Evolutionary conservation across 352 stramenopile species (phyloP), one percentile per base, ranked within the genome.

Genomic region (Sclerospora graminicola): DNA sequence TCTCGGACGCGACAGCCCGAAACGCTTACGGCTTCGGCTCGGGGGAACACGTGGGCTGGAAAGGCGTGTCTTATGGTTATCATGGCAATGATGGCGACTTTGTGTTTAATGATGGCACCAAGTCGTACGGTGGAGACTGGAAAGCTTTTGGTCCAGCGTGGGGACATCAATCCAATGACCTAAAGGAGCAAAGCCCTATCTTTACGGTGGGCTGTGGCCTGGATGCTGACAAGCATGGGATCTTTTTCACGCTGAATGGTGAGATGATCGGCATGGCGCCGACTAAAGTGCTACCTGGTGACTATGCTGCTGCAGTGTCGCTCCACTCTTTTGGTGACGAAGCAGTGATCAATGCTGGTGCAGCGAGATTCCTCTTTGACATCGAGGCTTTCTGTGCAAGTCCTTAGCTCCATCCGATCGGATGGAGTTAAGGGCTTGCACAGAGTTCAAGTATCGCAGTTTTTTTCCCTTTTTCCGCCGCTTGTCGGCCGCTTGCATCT

Each of bases 331-430:
- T 83, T 56, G 65, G 66, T 11, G 81, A 93, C 48, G 33, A 60
- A 58, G 78, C 70, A 14, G 53, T 78, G 35, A 49, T 93, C 35
- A 90, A 93, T 49, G 58, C 65, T n/a, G 81, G 81, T 27, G 56
- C 63, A 33, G 74, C 66, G 16, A 71, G 74, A 21, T 93, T 89
- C 54, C 44, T 58, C 44, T 90, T 87, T 64, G 74, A 88, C 54
- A 75, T 93, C 55, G 78, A 93, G 53, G 69, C 61, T 82, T 90
- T 84, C 59, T 93, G 81, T 89, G 77, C 75, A 86, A 88, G 77
- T 73, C 75, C 60, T 70, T 84, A 81, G 36, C 48, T 66, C 38
- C 38, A 29, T 54, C 41, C 29, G 11, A 18, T 24, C 6, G 21
- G 38, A 37, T 59, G 40, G 43, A 59, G 54, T 47, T 56, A 36